Conservation (phyloP, 2,329 filamentous ascomycete species). For the Hysterium pulicare region DNA sequence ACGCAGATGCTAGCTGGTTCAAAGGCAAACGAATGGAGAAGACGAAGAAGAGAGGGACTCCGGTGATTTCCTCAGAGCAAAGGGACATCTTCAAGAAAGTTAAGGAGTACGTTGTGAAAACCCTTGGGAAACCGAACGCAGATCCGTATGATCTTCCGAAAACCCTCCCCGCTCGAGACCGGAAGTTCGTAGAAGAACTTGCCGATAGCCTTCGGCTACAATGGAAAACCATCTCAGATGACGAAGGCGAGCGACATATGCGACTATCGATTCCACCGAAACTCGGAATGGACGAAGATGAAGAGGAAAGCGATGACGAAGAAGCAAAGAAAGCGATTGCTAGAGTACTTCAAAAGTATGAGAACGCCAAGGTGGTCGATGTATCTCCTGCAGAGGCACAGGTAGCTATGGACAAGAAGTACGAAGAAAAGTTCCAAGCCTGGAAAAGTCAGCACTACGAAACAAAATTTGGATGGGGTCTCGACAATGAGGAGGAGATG, state of each 20-base stretch:
- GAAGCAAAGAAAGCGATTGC: conserved; percentile 79
- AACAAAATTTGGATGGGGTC: conserved; percentile 85
- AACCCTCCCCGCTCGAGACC: conserved; percentile 74
- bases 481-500: conserved; percentile 76
- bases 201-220: conserved; percentile 65
- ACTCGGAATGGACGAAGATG: conserved; percentile 48
- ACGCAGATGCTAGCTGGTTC: conserved; percentile 87
- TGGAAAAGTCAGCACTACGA: conserved; percentile 97
- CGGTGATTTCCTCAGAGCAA: conserved; percentile 75
- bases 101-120: conserved; percentile 75
- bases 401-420: conserved; percentile 74
- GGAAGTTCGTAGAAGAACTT: conserved; percentile 88
- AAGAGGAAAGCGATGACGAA: conserved; percentile 68
- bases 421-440: conserved; percentile 81
- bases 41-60: conserved; percentile 56
- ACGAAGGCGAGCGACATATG: conserved; percentile 64
- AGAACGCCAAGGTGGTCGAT: conserved; percentile 83
- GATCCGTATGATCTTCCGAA: conserved; percentile 68
- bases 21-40: conserved; percentile 75
- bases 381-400: conserved; percentile 75
- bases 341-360: conserved; percentile 84
- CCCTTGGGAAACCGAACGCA: conserved; percentile 45
- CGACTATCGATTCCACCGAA: conserved; percentile 59
- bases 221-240: conserved; percentile 63
- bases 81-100: conserved; percentile 78